These are phyloP conservation scores for Quercus wislizeni DNA, from an alignment of 306 rosid genomes.

Conservation along the genomic window DNA sequence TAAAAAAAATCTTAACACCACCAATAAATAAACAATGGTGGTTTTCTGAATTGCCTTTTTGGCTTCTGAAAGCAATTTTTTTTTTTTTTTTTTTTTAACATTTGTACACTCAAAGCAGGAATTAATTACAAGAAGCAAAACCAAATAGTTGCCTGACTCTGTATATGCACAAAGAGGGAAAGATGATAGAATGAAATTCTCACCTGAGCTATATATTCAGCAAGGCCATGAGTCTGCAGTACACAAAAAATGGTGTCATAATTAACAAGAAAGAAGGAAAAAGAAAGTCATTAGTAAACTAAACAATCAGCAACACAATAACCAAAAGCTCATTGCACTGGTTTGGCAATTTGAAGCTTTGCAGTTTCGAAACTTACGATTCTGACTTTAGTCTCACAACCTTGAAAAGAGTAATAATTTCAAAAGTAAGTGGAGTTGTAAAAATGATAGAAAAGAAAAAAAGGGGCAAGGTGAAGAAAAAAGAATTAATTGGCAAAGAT, in stretches of 20 bases:
- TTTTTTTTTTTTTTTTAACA: background rate
- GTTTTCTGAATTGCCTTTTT: background rate
- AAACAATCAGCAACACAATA: background rate
- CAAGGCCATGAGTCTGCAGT: conserved; percentile 88
- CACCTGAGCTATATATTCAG: conserved; percentile 99
- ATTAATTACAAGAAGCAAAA: conserved; percentile 13
- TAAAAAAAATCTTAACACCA: conserved; percentile 12
- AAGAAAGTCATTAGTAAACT: background rate
- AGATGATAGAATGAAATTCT: conserved; percentile 29
- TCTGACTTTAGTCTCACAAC: conserved; percentile 7
- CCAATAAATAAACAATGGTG: background rate
- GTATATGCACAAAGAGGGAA: background rate
- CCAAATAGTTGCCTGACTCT: background rate
- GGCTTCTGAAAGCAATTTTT: background rate
- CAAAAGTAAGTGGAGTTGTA: background rate
- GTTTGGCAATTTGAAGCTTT: conserved; percentile 8
- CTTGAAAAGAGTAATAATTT: background rate
- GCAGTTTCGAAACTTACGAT: background rate
- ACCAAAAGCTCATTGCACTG: conserved; percentile 9
- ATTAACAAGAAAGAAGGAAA: conserved; percentile 2
- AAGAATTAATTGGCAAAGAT: no score
- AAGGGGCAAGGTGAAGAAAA: background rate
- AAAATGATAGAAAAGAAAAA: background rate
- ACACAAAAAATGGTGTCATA: conserved; percentile 30
- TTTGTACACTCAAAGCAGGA: conserved; percentile 14